These are phyloP conservation scores for Arthonia radiata DNA, from an alignment of 495 filamentous ascomycete species.

Conservation along the genomic window DNA sequence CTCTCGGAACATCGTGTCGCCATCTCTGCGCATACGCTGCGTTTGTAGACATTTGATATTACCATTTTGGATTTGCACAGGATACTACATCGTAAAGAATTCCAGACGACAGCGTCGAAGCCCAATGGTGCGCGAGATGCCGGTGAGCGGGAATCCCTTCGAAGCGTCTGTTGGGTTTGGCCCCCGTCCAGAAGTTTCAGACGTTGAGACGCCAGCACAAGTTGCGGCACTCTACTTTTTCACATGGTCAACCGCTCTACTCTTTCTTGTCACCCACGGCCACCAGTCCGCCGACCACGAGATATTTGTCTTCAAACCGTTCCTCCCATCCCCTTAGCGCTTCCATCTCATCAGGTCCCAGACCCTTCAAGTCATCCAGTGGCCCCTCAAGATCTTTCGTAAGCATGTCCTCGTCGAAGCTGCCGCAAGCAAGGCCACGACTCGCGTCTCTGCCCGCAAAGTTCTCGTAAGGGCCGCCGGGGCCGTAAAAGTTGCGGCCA, in stretches of 20 bases:
- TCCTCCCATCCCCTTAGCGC: conserved; percentile 78
- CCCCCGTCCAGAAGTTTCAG: no score
- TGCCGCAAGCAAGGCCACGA: conserved; percentile 68
- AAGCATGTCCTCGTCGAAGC: conserved; percentile 91
- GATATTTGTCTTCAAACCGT: conserved; percentile 77
- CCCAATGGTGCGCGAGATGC: no score
- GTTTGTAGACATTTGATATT: no score
- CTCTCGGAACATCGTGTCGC: no score
- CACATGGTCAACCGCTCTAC: conserved; percentile 1
- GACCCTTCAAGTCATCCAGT: conserved; percentile 53
- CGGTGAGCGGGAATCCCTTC: no score
- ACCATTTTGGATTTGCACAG: no score
- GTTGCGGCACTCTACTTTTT: no score
- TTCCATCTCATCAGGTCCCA: conserved; percentile 55
- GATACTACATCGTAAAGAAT: no score
- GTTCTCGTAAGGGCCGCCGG: conserved; percentile 78
- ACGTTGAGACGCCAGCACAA: no score
- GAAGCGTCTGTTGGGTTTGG: no score
- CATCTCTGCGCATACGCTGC: no score
- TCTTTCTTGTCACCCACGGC: conserved; percentile 34
- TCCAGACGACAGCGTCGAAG: no score
- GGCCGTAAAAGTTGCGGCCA: conserved; percentile 79
- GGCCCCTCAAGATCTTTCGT: conserved; percentile 76
- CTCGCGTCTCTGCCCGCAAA: conserved; percentile 91
- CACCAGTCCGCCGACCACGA: conserved; percentile 79